phyloP scores from a whole-genome alignment of 331 rosid species.

The Quercus tomentella region DNA sequence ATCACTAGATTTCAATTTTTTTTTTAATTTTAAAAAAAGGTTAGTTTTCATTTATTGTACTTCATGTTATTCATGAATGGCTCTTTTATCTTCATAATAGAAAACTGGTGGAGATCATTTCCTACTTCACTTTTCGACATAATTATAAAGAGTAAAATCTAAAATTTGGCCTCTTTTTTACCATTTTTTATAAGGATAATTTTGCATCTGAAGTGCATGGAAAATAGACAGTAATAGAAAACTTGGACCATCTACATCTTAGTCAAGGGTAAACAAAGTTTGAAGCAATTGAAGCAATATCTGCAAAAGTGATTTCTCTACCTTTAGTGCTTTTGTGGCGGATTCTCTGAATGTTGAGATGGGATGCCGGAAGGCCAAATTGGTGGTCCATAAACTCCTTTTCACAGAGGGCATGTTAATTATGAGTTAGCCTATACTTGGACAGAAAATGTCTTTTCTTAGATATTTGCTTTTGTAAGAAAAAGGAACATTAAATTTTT shows the following conservation, averaged over 20 bases:
- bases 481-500: neutral
- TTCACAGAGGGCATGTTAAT: constrained; percentile 32
- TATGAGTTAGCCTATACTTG: constrained; percentile 32
- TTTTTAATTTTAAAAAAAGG: too few species aligned
- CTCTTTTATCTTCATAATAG: neutral
- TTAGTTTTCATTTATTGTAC: neutral
- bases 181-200: neutral
- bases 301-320: constrained; percentile 43
- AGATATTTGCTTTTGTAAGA: constrained; percentile 34
- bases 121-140: neutral
- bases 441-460: constrained; percentile 41
- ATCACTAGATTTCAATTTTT: too few species aligned
- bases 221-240: neutral
- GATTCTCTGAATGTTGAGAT: constrained; percentile 46
- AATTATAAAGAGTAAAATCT: neutral
- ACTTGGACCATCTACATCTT: neutral
- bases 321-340: constrained; percentile 45
- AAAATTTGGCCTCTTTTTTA: neutral
- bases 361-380: constrained; percentile 43
- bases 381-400: constrained; percentile 75
- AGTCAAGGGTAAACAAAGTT: constrained; percentile 28
- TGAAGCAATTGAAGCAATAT: constrained; percentile 1
- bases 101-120: neutral
- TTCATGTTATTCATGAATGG: neutral
- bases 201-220: neutral